Evolutionary conservation across 2,329 filamentous ascomycete genomes (phyloP).

Genomic region (Fusarium concolor): DNA sequence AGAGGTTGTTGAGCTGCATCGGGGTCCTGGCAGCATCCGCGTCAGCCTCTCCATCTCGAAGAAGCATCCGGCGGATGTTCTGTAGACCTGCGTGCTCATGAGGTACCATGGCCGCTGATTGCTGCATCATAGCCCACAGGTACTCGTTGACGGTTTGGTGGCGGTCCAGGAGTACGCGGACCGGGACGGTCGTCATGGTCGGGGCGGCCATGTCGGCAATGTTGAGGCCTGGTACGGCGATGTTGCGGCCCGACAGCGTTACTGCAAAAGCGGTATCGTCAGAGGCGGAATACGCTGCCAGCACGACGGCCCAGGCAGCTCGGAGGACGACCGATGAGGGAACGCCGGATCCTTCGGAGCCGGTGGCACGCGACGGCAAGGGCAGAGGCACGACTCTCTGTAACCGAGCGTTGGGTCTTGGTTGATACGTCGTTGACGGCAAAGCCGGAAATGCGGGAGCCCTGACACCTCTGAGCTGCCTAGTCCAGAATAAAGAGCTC

Average conservation of each 20-base stretch:
- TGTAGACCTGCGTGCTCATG: conserved; percentile 13
- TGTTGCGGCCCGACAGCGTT: conserved; percentile 9
- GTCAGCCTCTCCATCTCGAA: conserved; percentile 10
- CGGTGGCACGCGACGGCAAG: conserved; percentile 9
- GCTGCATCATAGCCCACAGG: conserved; percentile 12
- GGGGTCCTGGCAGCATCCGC: conserved; percentile 4
- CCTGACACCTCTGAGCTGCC: conserved; percentile 12
- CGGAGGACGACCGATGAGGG: conserved; percentile 5
- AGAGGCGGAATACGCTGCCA: conserved; percentile 6
- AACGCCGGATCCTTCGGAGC: conserved; percentile 10
- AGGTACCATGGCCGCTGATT: conserved; percentile 13
- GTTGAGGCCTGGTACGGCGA: conserved; percentile 12
- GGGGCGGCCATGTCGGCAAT: conserved; percentile 13
- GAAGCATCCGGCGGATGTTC: conserved; percentile 12
- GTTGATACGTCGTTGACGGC: conserved; percentile 12
- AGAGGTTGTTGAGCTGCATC: conserved; percentile 16
- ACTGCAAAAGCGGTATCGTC: conserved; percentile 9
- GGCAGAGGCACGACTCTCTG: conserved; percentile 13
- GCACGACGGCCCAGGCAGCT: conserved; percentile 13
- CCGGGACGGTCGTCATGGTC: conserved; percentile 12
- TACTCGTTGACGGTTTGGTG: conserved; percentile 16
- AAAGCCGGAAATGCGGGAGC: conserved; percentile 12
- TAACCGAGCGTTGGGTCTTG: conserved; percentile 12
- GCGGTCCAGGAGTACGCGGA: conserved; percentile 13
- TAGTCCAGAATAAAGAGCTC: conserved; percentile 11